A percentile compares a stretch with the other conserved stretches of the same genome.
These are phyloP conservation scores for Leonotis leonurus DNA, from an alignment of 257 asterid genomes.

Conservation along the genomic window DNA sequence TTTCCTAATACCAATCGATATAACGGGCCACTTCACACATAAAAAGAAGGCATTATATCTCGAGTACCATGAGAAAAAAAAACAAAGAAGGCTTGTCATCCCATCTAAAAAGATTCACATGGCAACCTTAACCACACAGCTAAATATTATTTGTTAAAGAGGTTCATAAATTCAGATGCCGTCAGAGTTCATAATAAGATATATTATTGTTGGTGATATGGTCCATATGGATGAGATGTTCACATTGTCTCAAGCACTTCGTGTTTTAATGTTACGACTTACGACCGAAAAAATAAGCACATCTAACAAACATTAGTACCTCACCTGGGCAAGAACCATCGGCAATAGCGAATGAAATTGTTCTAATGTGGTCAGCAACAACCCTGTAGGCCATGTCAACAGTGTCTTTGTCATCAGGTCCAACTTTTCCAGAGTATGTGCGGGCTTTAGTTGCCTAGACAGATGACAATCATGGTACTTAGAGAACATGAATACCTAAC, in stretches of 20 bases:
- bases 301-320: conserved; percentile 8
- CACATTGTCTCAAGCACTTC: too few species aligned
- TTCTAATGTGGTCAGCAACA: conserved; percentile 95
- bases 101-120: background rate
- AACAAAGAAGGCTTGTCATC: background rate
- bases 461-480: conserved; percentile 22
- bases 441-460: conserved; percentile 76
- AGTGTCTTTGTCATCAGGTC: conserved; percentile 72
- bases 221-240: background rate
- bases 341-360: conserved; percentile 97
- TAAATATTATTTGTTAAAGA: background rate
- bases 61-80: background rate
- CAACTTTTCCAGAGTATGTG: conserved; percentile 82
- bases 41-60: background rate
- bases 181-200: background rate
- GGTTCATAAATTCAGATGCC: background rate
- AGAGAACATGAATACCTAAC: conserved; percentile 5
- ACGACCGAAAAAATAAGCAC: background rate
- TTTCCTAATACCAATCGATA: background rate
- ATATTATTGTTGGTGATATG: too few species aligned
- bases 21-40: background rate
- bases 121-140: background rate
- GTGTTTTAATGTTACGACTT: too few species aligned
- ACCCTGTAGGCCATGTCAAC: conserved; percentile 98
- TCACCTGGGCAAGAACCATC: conserved; percentile 98